Evolutionary conservation across 768 basidiomycete species (phyloP), one percentile per base, ranked within the genome.

Genomic region (Pholiota conissans): DNA sequence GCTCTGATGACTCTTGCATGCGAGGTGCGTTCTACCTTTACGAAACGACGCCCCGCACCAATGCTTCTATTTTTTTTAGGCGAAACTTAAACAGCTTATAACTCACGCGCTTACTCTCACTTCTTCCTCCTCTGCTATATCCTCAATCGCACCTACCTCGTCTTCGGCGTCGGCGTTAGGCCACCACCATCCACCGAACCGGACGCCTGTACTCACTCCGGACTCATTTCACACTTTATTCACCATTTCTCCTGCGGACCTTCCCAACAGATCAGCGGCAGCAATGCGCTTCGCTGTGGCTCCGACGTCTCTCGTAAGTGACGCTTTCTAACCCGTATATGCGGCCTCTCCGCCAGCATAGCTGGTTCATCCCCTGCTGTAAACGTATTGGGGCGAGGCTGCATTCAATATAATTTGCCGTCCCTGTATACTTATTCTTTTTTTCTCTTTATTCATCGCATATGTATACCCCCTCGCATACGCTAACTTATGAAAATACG

Each of bases 21-120:
- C 64, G 90, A 93, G 78, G 90, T 89, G 58, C 9, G 74, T 68
- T 48, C 51, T 11, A n/a, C 22, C 60, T 28, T 5, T 11, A 30
- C 0, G 14, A 51, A 22, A 55, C n/a, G n/a, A n/a, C n/a, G n/a
- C n/a, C n/a, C n/a, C n/a, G n/a, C n/a, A 20, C 7, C 26, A 37
- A 14, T 5, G 20, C 20, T 54, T 16, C 20, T 8, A 40, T 2
- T 16, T 7, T 35, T 30, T 14, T 3, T 59, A 91, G 90, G 89
- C 89, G 16, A 90, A 91, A 67, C 78, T 93, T 3, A 93, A 93
- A 66, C 89, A 92, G 57, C 81, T 93, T 26, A 87, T 93, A 61
- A 90, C 87, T 1, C 89, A 89, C 63, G 89, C 91, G 4, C 71
- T 93, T 28, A 87, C 90, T 2, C 74, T 92, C 9, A 91, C 90